Evolutionary conservation across 2,329 filamentous ascomycete genomes (phyloP).

Genomic region (Scytalidium lignicola): DNA sequence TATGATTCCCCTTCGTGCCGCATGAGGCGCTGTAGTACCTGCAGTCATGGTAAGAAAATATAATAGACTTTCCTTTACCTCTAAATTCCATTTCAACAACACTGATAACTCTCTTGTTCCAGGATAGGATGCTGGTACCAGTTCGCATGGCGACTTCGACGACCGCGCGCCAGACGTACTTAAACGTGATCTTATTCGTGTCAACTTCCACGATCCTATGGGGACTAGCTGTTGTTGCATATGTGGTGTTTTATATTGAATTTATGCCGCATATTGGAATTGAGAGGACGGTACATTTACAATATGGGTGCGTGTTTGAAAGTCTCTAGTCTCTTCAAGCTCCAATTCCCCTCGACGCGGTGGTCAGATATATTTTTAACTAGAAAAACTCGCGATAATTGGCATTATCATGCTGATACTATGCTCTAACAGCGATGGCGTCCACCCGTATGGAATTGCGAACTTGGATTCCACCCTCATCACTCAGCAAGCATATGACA

Average conservation of each 20-base stretch:
- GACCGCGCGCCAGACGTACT: conserved; percentile 57
- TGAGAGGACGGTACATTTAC: conserved; percentile 56
- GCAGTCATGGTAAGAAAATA: conserved; percentile 8
- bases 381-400: no score
- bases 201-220: conserved; percentile 49
- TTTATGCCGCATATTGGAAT: conserved; percentile 64
- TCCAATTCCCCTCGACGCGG: neutral
- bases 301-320: conserved; percentile 48
- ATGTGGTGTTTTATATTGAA: conserved; percentile 62
- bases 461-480: conserved; percentile 46
- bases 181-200: conserved; percentile 42
- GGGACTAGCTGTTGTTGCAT: conserved; percentile 53
- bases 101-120: conserved; percentile 3
- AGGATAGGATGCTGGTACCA: conserved; percentile 50
- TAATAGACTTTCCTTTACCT: no score
- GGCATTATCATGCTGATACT: conserved; percentile 1
- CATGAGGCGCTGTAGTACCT: conserved; percentile 1
- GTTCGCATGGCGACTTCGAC: conserved; percentile 53
- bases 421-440: conserved; percentile 30
- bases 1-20: no score
- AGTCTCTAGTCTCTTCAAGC: neutral
- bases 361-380: conserved; percentile 6
- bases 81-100: neutral
- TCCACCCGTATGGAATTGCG: conserved; percentile 26
- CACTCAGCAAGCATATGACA: conserved; percentile 76